Percentiles rank a stretch among this genome's conserved stretches.
Evolutionary conservation across 2,329 filamentous ascomycete species (phyloP).

Genomic region (Colletotrichum cuscutae): DNA sequence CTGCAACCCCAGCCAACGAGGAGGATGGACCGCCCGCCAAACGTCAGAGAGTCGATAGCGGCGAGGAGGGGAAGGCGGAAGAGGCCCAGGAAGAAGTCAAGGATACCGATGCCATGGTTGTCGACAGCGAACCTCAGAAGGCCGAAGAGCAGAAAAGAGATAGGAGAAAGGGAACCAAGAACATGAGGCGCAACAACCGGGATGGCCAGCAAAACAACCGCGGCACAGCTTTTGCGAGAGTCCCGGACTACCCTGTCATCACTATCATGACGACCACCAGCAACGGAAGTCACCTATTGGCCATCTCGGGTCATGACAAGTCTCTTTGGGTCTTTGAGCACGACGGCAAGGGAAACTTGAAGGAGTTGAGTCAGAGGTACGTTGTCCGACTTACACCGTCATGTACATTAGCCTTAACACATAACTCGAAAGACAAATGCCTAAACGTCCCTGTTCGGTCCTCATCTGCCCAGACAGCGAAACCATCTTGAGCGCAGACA

Average conservation of each 20-base stretch:
- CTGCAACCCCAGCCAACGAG: slow-evolving; percentile 14
- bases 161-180: slow-evolving; percentile 37
- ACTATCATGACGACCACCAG: slow-evolving; percentile 73
- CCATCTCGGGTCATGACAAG: slow-evolving; percentile 92
- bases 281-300: slow-evolving; percentile 76
- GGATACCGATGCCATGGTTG: slow-evolving; percentile 35
- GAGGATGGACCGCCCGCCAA: slow-evolving; percentile 53
- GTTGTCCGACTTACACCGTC: slow-evolving; percentile 13
- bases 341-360: slow-evolving; percentile 67
- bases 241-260: slow-evolving; percentile 71
- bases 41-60: slow-evolving; percentile 51
- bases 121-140: slow-evolving; percentile 36
- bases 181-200: slow-evolving; percentile 42
- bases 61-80: slow-evolving; percentile 45
- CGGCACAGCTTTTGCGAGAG: slow-evolving; percentile 42
- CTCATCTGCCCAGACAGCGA: slow-evolving; percentile 74
- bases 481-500: slow-evolving; percentile 87
- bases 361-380: slow-evolving; percentile 78
- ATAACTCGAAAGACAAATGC: slow-evolving; percentile 74
- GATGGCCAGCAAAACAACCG: slow-evolving; percentile 46
- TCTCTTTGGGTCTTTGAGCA: slow-evolving; percentile 84
- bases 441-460: slow-evolving; percentile 87
- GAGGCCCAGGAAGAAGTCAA: slow-evolving; percentile 39
- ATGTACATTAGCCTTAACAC: slow-evolving; percentile 40
- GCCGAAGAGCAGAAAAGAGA: slow-evolving; percentile 41